Evolutionary conservation across 2,329 filamentous ascomycete genomes (phyloP).

Genomic region (Davidsoniella neocaledoniae): DNA sequence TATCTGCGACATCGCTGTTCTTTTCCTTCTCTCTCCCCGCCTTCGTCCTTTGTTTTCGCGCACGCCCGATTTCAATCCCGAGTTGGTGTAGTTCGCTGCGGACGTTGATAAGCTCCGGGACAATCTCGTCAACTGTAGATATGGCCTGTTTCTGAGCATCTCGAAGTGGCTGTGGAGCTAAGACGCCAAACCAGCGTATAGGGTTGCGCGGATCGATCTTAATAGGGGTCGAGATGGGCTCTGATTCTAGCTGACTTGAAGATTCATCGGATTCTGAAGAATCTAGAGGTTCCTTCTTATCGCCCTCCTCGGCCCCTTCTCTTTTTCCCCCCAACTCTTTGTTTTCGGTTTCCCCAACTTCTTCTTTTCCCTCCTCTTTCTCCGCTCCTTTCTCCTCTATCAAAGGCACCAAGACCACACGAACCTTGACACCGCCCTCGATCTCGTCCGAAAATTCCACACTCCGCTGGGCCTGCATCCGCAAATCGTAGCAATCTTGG

Average conservation of each 20-base stretch:
- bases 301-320: slow-evolving; percentile 3
- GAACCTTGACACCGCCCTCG: slow-evolving; percentile 4
- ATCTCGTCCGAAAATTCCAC: slow-evolving; percentile 18
- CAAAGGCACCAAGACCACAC: not conserved
- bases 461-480: slow-evolving; percentile 46
- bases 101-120: slow-evolving; percentile 42
- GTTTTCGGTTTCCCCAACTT: slow-evolving; percentile 9
- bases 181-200: slow-evolving; percentile 38
- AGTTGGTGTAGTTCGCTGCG: slow-evolving; percentile 43
- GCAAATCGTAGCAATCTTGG: slow-evolving; percentile 52
- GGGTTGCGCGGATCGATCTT: slow-evolving; percentile 29
- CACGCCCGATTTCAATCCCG: slow-evolving; percentile 52
- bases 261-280: not conserved
- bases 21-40: slow-evolving; percentile 15
- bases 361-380: slow-evolving; percentile 7
- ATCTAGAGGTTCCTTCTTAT: slow-evolving; percentile 9
- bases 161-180: slow-evolving; percentile 34
- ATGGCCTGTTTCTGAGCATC: slow-evolving; percentile 43
- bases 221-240: not conserved
- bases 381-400: slow-evolving; percentile 3
- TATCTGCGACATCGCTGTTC: not conserved
- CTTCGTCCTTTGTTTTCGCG: slow-evolving; percentile 37
- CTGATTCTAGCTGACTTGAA: not conserved
- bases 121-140: slow-evolving; percentile 35
- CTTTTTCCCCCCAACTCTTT: slow-evolving; percentile 5